Percentiles rank a stretch among this genome's conserved stretches.
These are phyloP conservation scores for Petrea volubilis DNA, from an alignment of 257 asterid genomes.

Conservation along the genomic window DNA sequence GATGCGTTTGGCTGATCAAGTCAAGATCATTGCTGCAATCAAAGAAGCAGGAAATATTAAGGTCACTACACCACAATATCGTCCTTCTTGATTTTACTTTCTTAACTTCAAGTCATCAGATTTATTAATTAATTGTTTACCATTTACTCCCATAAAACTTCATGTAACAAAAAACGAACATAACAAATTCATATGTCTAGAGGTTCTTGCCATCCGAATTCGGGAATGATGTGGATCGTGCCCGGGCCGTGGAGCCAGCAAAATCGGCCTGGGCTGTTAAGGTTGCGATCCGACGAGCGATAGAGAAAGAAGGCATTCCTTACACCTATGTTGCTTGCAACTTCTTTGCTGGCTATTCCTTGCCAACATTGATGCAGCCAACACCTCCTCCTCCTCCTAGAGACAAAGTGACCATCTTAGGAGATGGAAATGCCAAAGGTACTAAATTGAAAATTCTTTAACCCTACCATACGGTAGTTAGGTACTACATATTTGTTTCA, in stretches of 20 bases:
- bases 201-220: conserved; percentile 77
- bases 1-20: conserved; percentile 53
- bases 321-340: conserved; percentile 42
- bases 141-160: too few relatives aligned
- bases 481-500: not conserved
- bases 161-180: too few relatives aligned
- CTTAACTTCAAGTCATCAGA: not conserved
- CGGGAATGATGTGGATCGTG: conserved; percentile 56
- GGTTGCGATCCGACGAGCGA: conserved; percentile 44
- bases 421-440: conserved; percentile 78
- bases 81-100: not conserved
- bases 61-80: conserved; percentile 29
- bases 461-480: not conserved
- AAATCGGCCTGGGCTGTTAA: conserved; percentile 41
- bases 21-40: conserved; percentile 64
- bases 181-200: conserved; percentile 28
- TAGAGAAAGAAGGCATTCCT: conserved; percentile 60
- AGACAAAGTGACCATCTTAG: conserved; percentile 46
- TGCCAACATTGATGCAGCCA: conserved; percentile 42
- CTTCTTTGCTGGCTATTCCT: conserved; percentile 51
- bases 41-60: conserved; percentile 76
- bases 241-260: conserved; percentile 59
- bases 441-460: too few relatives aligned
- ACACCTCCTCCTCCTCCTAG: conserved; percentile 51
- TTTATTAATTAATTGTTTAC: too few relatives aligned